Conservation (phyloP, 2,329 filamentous ascomycete genomes). For the Ophiocordyceps unilateralis region DNA sequence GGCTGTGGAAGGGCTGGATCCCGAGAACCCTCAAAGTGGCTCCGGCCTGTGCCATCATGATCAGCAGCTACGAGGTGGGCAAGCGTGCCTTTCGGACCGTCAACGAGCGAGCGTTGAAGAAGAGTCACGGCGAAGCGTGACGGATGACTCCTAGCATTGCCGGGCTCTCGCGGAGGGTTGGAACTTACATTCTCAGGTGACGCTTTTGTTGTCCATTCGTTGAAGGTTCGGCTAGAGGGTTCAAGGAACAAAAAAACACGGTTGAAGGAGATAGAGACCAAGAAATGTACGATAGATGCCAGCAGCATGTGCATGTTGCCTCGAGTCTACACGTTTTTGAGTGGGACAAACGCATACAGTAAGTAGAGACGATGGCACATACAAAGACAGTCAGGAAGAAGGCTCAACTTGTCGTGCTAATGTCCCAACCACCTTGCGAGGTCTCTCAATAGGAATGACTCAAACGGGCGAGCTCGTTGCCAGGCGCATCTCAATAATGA, state of each 20-base stretch:
- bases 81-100: slow-evolving; percentile 70
- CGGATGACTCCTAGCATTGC: neutral
- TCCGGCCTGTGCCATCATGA: slow-evolving; percentile 97
- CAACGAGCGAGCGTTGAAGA: slow-evolving; percentile 32
- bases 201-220: neutral
- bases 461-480: no score
- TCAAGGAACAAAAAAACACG: neutral
- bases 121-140: neutral
- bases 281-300: neutral
- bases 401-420: no score
- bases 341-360: no score
- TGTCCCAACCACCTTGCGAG: no score
- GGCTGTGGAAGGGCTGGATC: slow-evolving; percentile 83
- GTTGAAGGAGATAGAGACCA: neutral
- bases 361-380: no score
- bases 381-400: no score
- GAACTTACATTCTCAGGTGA: neutral
- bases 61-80: slow-evolving; percentile 90
- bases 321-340: neutral
- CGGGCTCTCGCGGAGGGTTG: neutral
- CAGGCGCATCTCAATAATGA: no score
- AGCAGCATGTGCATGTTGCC: neutral
- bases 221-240: neutral
- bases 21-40: slow-evolving; percentile 87
- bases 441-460: no score